phyloP scores from a whole-genome alignment of 768 basidiomycete genomes.

The Russula abietina region DNA sequence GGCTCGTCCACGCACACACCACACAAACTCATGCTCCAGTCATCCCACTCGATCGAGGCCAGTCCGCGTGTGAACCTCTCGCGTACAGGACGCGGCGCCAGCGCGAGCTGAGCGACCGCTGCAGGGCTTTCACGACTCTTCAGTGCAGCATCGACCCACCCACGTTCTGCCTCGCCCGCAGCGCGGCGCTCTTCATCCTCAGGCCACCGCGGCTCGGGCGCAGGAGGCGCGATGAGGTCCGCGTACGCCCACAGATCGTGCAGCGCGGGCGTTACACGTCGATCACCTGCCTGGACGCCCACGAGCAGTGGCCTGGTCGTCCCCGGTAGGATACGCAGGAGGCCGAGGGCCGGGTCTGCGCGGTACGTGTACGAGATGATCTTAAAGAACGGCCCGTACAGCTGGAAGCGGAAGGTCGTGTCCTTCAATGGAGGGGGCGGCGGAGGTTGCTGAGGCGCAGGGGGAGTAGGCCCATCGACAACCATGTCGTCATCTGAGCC shows the following conservation, averaged over 20 bases:
- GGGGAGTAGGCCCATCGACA: slow-evolving; percentile 1
- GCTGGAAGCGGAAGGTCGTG: slow-evolving; percentile 24
- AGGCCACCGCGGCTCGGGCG: slow-evolving; percentile 17
- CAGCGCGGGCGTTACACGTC: slow-evolving; percentile 12
- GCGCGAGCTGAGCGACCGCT: slow-evolving; percentile 18
- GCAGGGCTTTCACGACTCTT: slow-evolving; percentile 14
- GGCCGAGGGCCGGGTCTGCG: slow-evolving; percentile 6
- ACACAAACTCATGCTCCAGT: slow-evolving; percentile 21
- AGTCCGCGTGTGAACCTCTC: slow-evolving; percentile 17
- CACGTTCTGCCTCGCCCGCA: slow-evolving; percentile 23
- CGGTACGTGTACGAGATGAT: slow-evolving; percentile 20
- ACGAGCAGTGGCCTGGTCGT: slow-evolving; percentile 14
- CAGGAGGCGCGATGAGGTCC: slow-evolving; percentile 14
- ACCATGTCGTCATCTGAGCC: slow-evolving; percentile 14
- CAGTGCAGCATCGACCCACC: slow-evolving; percentile 19
- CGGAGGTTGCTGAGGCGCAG: neutral
- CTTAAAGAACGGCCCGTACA: slow-evolving; percentile 22
- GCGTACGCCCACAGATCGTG: slow-evolving; percentile 22
- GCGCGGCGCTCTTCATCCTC: slow-evolving; percentile 19
- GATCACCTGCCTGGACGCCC: slow-evolving; percentile 18
- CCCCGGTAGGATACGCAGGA: slow-evolving; percentile 19
- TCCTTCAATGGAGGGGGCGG: slow-evolving; percentile 10
- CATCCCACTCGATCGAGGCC: slow-evolving; percentile 21
- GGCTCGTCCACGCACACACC: slow-evolving; percentile 18
- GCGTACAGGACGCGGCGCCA: slow-evolving; percentile 14